Evolutionary conservation across 768 basidiomycete species (phyloP).

Genomic region (Calocybe indica): DNA sequence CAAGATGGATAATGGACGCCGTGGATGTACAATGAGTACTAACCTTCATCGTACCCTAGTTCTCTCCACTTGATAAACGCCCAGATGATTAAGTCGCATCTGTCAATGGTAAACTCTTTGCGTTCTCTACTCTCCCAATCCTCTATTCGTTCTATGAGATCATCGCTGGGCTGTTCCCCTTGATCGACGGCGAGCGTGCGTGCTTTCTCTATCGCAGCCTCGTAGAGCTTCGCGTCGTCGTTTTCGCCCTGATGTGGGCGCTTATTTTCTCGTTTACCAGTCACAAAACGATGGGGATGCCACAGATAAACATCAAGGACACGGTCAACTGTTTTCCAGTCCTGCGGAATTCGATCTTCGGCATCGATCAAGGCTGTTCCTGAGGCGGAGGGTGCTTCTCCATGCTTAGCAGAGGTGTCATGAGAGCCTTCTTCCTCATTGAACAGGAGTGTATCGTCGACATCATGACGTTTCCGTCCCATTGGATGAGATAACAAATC

Average conservation of each 20-base stretch:
- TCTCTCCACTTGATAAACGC: constrained; percentile 92
- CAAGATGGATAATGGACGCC: constrained; percentile 2
- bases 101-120: constrained; percentile 34
- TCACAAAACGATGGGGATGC: constrained; percentile 25
- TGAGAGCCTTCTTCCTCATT: constrained; percentile 36
- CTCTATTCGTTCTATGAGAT: constrained; percentile 51
- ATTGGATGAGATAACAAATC: constrained; percentile 40
- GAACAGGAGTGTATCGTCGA: constrained; percentile 25
- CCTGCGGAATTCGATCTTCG: constrained; percentile 61
- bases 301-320: constrained; percentile 77
- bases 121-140: constrained; percentile 50
- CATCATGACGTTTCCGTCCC: constrained; percentile 20
- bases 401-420: constrained; percentile 26
- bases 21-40: constrained; percentile 13
- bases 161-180: constrained; percentile 59
- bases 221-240: constrained; percentile 17
- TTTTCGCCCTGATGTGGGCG: constrained; percentile 15
- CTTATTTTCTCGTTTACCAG: constrained; percentile 11
- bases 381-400: constrained; percentile 18
- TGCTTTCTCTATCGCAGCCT: constrained; percentile 20
- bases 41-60: constrained; percentile 89
- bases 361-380: constrained; percentile 58
- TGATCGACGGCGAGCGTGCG: constrained; percentile 39
- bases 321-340: constrained; percentile 92
- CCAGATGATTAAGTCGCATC: constrained; percentile 67